A percentile compares a stretch with the other conserved stretches of the same genome.
Conservation (phyloP, 192 early-diverging fungal genomes). For the Coemansia sp. region DNA sequence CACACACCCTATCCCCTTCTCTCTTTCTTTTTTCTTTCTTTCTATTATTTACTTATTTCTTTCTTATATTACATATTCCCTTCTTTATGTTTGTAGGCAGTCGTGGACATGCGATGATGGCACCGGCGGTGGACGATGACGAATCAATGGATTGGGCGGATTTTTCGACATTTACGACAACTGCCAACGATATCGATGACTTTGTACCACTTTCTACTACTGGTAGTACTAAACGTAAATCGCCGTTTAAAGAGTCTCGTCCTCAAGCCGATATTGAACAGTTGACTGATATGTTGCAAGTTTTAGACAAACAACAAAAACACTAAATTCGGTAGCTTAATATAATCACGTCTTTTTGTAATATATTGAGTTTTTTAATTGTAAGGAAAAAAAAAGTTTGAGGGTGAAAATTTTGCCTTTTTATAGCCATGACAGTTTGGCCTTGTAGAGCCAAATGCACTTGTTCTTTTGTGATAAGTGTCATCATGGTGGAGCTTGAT, state of each 20-base stretch:
- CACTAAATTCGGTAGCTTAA: too few relatives aligned
- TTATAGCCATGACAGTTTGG: too few relatives aligned
- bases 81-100: not conserved
- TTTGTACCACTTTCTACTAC: not conserved
- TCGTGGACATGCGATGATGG: slow-evolving; percentile 31
- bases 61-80: slow-evolving; percentile 3
- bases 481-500: too few relatives aligned
- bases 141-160: slow-evolving; percentile 32
- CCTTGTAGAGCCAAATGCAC: too few relatives aligned
- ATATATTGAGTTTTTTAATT: too few relatives aligned
- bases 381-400: too few relatives aligned
- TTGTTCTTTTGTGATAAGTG: too few relatives aligned
- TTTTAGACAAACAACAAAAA: not conserved
- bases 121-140: slow-evolving; percentile 34
- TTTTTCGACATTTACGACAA: slow-evolving; percentile 18
- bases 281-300: slow-evolving; percentile 5
- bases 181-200: slow-evolving; percentile 18
- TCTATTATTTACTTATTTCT: not conserved
- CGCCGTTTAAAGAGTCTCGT: not conserved
- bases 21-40: not conserved
- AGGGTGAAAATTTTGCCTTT: too few relatives aligned
- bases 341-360: too few relatives aligned
- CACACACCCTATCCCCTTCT: not conserved
- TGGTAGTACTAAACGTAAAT: not conserved
- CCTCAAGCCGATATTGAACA: not conserved